A percentile compares a stretch with the other conserved stretches of the same genome.
Evolutionary conservation across 805 yeast species (phyloP).

Genomic region (Saturnispora dispora): DNA sequence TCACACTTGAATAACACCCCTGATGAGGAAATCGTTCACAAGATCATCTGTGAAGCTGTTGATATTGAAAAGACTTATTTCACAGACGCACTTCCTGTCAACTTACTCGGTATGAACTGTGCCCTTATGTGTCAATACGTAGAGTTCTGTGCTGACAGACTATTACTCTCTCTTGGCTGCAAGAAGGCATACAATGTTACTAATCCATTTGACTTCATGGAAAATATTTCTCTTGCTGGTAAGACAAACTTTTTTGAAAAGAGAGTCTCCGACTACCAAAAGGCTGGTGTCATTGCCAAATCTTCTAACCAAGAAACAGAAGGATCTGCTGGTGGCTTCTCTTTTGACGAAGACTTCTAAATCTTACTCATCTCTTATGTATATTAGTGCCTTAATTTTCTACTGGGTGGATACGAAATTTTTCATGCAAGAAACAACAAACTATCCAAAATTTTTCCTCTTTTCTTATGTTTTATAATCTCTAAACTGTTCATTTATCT

Average conservation of each 20-base stretch:
- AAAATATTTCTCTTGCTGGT: constrained; percentile 95
- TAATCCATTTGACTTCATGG: constrained; percentile 98
- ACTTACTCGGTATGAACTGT: constrained; percentile 90
- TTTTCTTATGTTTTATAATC: background rate
- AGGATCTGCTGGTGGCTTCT: constrained; percentile 45
- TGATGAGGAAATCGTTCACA: constrained; percentile 63
- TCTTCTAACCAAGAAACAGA: constrained; percentile 26
- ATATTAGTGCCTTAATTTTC: constrained; percentile 2
- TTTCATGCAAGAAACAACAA: background rate
- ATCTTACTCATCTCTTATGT: background rate
- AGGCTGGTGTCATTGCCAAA: constrained; percentile 97
- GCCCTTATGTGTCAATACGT: constrained; percentile 95
- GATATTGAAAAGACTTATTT: constrained; percentile 88
- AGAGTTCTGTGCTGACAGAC: constrained; percentile 95
- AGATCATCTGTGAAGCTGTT: constrained; percentile 91
- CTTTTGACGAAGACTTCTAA: constrained; percentile 91
- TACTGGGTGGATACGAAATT: background rate
- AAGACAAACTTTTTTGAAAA: constrained; percentile 98
- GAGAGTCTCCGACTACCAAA: constrained; percentile 97
- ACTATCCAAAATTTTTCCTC: background rate
- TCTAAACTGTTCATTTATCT: background rate
- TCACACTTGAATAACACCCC: constrained; percentile 92
- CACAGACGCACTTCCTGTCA: constrained; percentile 90
- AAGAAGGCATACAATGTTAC: constrained; percentile 76
- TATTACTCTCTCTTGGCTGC: constrained; percentile 85